Base-by-base conservation (phyloP, 148 eudicot species). In the Heliamphora exappendiculata region DNA sequence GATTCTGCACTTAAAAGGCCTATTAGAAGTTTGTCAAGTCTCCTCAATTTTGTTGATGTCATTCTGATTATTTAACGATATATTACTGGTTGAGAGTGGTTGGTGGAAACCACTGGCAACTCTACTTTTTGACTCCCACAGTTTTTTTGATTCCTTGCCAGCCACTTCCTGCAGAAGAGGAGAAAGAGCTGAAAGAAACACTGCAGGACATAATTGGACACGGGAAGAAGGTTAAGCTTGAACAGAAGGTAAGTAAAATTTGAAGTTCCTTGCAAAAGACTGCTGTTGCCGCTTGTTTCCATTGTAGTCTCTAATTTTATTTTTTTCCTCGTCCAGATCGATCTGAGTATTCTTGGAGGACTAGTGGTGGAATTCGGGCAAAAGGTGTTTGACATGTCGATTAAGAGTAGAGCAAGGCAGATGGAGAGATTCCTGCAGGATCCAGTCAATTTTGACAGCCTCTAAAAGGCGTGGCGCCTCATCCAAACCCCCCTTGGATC, bases 341-440 rank as follows among this genome's bases (percentile, higher is more conserved):
- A 93, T 81, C 86, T 89, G n/a, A 84, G 87, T 68, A 92, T 92
- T 84, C 89, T 92, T 68, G 97, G 94, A 77, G 97, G 97, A 59
- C 74, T 92, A 42, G 88, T 92, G 78, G 93, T 92, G 67, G 91
- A 92, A 80, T 93, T 93, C 39, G 80, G 82, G 17, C 91, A 87
- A 70, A 93, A 93, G 70, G 91, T 93, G 41, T 89, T 90, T 47
- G 95, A 93, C 80, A 89, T 91, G 93, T 93, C 97, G 73, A 93
- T 93, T 31, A 93, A 72, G 86, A 93, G 91, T 62, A 87, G 98
- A 86, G 98, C 98, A 58, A 83, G 81, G 73, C 96, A 93, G 84
- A 93, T 93, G 96, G 98, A 91, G 85, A 85, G 93, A 80, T 89
- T 93, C 85, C 81, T 93, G 65, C 85, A 96, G 36, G 92, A 91